phyloP scores from a whole-genome alignment of 371 early-diverging fungal species.

The Haplosporangium sp. region DNA sequence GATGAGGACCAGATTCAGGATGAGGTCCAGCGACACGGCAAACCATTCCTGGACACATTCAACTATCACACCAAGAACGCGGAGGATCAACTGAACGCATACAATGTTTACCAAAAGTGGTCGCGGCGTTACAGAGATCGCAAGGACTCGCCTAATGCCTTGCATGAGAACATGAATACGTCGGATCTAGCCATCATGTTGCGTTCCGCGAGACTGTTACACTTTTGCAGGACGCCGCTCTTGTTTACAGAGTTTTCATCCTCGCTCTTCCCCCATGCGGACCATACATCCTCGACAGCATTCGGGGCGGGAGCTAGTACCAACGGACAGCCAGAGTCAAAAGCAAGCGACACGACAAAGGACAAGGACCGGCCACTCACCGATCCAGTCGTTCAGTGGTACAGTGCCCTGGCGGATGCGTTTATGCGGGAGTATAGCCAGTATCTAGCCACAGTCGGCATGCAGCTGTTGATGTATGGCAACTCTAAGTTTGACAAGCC shows the following conservation, averaged over 20 bases:
- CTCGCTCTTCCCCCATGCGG: conserved; percentile 38
- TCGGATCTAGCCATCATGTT: conserved; percentile 68
- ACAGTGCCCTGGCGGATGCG: conserved; percentile 63
- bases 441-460: conserved; percentile 76
- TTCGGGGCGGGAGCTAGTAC: neutral
- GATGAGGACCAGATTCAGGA: conserved; percentile 58
- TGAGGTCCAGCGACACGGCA: conserved; percentile 66
- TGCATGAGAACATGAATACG: conserved; percentile 64
- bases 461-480: conserved; percentile 72
- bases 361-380: conserved; percentile 5
- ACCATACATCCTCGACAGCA: conserved; percentile 4
- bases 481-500: conserved; percentile 48
- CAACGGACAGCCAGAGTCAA: conserved; percentile 5
- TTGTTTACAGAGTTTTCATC: conserved; percentile 62
- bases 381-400: conserved; percentile 62
- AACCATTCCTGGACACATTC: conserved; percentile 67
- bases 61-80: conserved; percentile 63
- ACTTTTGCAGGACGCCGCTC: conserved; percentile 75
- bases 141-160: conserved; percentile 46
- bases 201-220: conserved; percentile 70
- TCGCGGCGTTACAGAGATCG: conserved; percentile 63
- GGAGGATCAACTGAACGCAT: conserved; percentile 73
- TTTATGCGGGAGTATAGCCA: conserved; percentile 74
- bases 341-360: conserved; percentile 3
- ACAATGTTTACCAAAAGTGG: conserved; percentile 75